Evolutionary conservation across 805 yeast species (phyloP), one percentile per base, ranked within the genome.

Genomic region (Ascoidea asiatica): DNA sequence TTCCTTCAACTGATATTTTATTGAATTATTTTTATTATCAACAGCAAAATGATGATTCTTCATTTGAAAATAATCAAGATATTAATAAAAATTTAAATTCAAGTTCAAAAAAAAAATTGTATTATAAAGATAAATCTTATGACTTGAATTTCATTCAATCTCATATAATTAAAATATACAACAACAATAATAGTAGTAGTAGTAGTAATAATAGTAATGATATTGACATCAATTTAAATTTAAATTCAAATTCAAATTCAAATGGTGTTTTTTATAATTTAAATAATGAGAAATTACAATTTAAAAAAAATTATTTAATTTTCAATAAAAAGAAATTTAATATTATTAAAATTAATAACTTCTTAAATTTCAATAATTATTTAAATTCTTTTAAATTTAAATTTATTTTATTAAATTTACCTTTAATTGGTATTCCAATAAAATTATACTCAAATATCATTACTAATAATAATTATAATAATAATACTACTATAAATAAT

Each of bases 1-100:
- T 81, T 1, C 95, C 95, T 0, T 74, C 77, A 4, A 62, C 81
- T 1, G 55, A 60, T 21, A 59, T 70, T 2, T 61, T 82, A 8
- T 53, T 62, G 40, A 57, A 66, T 43, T 64, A 59, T 46, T 56
- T 54, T n/a, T n/a, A n/a, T n/a, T n/a, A n/a, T n/a, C n/a, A n/a
- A n/a, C n/a, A n/a, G n/a, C n/a, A n/a, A n/a, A n/a, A n/a, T n/a
- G n/a, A n/a, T n/a, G n/a, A n/a, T n/a, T n/a, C n/a, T n/a, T n/a
- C n/a, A n/a, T n/a, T n/a, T n/a, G n/a, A n/a, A n/a, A n/a, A n/a
- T n/a, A n/a, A n/a, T n/a, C n/a, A n/a, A n/a, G n/a, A n/a, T n/a
- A n/a, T n/a, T 17, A 78, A 73, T 44, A 44, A 48, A 11, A 66
- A 60, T 3, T 29, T 3, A 8, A 29, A 29, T 29, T n/a, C n/a